These are phyloP conservation scores for Plasmodium malariae DNA, from an alignment of 169 alveolate species.

Conservation along the genomic window DNA sequence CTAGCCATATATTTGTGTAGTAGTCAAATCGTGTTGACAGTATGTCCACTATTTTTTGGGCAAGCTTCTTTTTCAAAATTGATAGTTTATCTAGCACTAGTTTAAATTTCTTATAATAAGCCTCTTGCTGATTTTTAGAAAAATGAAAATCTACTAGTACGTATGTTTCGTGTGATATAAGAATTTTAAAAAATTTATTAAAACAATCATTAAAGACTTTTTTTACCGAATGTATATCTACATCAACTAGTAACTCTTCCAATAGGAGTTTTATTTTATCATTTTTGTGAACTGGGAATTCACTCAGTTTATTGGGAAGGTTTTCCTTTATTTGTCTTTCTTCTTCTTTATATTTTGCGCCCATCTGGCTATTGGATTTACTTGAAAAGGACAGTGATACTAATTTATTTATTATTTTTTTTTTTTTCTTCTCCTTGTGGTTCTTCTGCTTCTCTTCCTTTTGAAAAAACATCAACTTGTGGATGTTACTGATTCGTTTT, in stretches of 20 bases:
- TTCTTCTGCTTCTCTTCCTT: no score
- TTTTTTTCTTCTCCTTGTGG: neutral
- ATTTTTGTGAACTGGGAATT: no score
- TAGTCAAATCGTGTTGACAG: conserved; percentile 38
- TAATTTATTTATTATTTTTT: neutral
- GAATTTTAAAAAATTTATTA: neutral
- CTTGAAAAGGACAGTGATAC: no score
- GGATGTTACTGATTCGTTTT: no score
- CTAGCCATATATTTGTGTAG: conserved; percentile 33
- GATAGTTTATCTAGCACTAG: conserved; percentile 3
- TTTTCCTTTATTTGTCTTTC: neutral
- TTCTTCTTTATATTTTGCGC: neutral
- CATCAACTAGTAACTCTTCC: neutral
- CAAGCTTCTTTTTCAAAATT: conserved; percentile 20
- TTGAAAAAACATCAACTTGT: no score
- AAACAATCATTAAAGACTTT: neutral
- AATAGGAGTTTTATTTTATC: neutral
- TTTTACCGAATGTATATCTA: neutral
- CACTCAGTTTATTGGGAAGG: neutral
- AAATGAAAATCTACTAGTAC: neutral
- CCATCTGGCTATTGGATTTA: neutral
- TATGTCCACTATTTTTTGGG: conserved; percentile 30
- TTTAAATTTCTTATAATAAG: conserved; percentile 7
- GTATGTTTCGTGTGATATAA: neutral
- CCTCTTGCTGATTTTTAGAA: neutral